Conservation (phyloP, 2,329 filamentous ascomycete species). For the Exserohilum rostratum region DNA sequence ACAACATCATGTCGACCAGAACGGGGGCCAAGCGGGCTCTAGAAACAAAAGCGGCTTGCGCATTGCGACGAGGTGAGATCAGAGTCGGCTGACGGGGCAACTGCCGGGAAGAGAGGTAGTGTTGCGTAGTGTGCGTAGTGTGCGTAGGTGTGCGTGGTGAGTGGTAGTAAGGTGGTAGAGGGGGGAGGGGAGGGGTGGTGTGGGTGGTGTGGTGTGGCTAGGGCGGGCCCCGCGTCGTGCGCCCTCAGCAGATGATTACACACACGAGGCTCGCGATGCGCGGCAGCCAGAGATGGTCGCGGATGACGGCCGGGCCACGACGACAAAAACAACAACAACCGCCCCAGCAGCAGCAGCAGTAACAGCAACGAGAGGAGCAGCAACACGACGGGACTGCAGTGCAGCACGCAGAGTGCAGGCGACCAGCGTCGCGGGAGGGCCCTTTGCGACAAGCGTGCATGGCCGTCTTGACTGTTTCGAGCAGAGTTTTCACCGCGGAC, state of each 20-base stretch:
- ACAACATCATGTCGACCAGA: conserved; percentile 34
- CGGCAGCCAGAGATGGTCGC: conserved; percentile 7
- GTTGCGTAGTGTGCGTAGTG: conserved; percentile 3
- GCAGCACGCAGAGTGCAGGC: no score
- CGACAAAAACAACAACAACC: conserved; percentile 5
- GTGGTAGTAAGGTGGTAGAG: not conserved
- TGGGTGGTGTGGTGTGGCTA: no score
- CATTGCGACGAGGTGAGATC: conserved; percentile 17
- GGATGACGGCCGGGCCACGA: not conserved
- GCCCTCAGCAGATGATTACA: conserved; percentile 22
- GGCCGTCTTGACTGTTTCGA: conserved; percentile 25
- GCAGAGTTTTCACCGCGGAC: conserved; percentile 32
- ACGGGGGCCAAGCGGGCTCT: conserved; percentile 27
- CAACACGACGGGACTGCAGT: not conserved
- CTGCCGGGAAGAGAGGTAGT: conserved; percentile 19
- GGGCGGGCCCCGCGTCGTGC: conserved; percentile 7
- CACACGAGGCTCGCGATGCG: conserved; percentile 14
- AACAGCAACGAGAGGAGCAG: not conserved
- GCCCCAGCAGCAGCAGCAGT: not conserved
- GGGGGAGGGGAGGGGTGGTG: no score
- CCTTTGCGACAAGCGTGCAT: conserved; percentile 19
- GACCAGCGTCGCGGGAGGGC: conserved; percentile 5
- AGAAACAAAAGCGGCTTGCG: conserved; percentile 18
- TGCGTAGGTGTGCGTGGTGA: no score
- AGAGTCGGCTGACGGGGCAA: conserved; percentile 37